Conservation (phyloP, 257 asterid species). For the Nicotiana otophora region DNA sequence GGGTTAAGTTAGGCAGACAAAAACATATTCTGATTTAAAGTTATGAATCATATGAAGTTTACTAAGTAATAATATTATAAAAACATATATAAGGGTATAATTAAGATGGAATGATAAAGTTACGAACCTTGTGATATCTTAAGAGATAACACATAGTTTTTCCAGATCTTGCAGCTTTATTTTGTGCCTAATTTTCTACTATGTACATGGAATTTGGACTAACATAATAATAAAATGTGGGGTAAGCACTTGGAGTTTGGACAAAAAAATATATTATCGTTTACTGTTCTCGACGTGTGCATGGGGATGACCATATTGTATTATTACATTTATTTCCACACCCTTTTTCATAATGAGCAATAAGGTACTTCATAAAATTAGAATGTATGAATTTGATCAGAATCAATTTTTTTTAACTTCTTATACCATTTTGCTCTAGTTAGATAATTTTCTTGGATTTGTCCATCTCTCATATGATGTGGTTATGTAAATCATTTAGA, state of each 20-base stretch:
- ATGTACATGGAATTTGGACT: not conserved
- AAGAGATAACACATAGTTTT: not conserved
- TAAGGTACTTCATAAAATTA: too few relatives aligned
- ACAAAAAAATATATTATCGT: not conserved
- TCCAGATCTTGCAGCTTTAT: not conserved
- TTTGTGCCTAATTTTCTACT: not conserved
- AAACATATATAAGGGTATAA: not conserved
- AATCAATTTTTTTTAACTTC: not conserved
- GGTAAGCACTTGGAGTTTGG: not conserved
- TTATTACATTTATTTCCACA: too few relatives aligned
- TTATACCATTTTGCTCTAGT: not conserved
- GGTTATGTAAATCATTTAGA: too few relatives aligned
- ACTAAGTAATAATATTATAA: not conserved
- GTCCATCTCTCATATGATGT: too few relatives aligned
- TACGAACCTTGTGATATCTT: not conserved
- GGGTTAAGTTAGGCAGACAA: not conserved
- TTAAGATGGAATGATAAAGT: not conserved
- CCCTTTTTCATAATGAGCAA: too few relatives aligned
- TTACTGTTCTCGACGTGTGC: not conserved
- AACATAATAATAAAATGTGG: not conserved
- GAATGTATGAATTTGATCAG: too few relatives aligned
- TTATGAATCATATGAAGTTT: not conserved
- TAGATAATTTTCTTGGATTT: too few relatives aligned
- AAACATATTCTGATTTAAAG: not conserved
- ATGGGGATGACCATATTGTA: not conserved